phyloP scores from a whole-genome alignment of 2,329 filamentous ascomycete genomes.

The Monilinia aucupariae region DNA sequence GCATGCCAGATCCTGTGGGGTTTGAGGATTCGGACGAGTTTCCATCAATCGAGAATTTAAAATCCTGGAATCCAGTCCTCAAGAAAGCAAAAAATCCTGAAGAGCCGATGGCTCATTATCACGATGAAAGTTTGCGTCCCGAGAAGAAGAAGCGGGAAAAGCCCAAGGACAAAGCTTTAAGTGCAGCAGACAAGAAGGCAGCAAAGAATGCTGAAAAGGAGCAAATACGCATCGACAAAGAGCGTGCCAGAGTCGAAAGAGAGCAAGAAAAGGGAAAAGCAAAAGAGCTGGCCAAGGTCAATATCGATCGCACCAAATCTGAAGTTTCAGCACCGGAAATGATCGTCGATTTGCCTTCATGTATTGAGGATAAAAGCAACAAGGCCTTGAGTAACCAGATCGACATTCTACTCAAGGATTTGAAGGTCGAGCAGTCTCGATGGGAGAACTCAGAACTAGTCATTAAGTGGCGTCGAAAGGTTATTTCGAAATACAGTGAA shows the following conservation, averaged over 20 bases:
- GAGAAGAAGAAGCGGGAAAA: neutral
- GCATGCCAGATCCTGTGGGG: neutral
- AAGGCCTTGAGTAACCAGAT: conserved; percentile 42
- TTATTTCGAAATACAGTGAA: conserved; percentile 44
- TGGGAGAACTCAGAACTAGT: conserved; percentile 45
- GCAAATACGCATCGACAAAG: conserved; percentile 48
- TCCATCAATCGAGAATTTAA: neutral
- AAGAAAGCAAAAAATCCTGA: neutral
- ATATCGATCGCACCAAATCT: conserved; percentile 68
- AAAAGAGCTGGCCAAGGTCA: conserved; percentile 64
- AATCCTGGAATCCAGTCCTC: neutral
- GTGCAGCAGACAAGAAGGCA: conserved; percentile 22
- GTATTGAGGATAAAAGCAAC: conserved; percentile 40
- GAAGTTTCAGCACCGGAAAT: conserved; percentile 70
- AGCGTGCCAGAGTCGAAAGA: conserved; percentile 56
- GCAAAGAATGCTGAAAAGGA: conserved; percentile 27
- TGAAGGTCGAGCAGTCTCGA: conserved; percentile 44
- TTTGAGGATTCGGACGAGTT: conserved; percentile 18
- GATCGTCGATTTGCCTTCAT: conserved; percentile 63
- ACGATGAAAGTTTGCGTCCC: neutral
- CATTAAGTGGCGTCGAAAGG: conserved; percentile 50
- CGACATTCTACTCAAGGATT: conserved; percentile 45
- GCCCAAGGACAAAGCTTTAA: conserved; percentile 22
- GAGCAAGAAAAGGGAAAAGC: conserved; percentile 57
- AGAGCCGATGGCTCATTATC: neutral